Evolutionary conservation across 306 rosid species (phyloP), one percentile per base, ranked within the genome.

Genomic region (Vigna angularis): DNA sequence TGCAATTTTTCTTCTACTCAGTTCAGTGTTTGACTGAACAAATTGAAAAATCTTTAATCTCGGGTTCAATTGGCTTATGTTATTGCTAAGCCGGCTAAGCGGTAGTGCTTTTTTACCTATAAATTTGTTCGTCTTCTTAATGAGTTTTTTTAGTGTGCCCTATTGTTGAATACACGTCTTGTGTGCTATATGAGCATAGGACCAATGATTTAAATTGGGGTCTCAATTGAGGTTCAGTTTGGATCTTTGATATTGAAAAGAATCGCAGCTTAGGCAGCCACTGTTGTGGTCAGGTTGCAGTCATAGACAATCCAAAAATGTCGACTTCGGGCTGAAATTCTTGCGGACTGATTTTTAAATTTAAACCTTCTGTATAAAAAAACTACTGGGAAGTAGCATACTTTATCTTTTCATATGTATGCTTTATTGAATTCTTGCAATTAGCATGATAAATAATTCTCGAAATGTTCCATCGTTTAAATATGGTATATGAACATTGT

Each of bases 401-500:
- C 3, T 16, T 3, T n/a, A 45, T 42, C 18, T 38, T 50, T 71
- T 20, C 67, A 12, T 32, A 20, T 47, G 56, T 51, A 38, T 61
- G 40, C 28, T 73, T 26, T 3, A 10, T 47, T 74, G 70, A 80
- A 13, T 55, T 76, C 74, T 65, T 36, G 78, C 57, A 18, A 52
- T 22, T 74, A 66, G 51, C 34, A 2, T 56, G 56, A 45, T 70
- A 9, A 70, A 36, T 48, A 50, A 24, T 66, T 72, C 15, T 48
- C 36, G 52, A 65, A 69, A n/a, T 61, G 36, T 55, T 24, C 16
- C 18, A 15, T 30, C 58, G 20, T 75, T 79, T 76, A 53, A 30
- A 86, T 73, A 50, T 55, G 78, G 22, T 45, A 10, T 78, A 15
- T 68, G 81, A 68, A 30, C 75, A 76, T 74, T 59, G 40, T 62